Evolutionary conservation across 106 monocot species (phyloP), one percentile per base, ranked within the genome.

Genomic region (Gastrodia elata): DNA sequence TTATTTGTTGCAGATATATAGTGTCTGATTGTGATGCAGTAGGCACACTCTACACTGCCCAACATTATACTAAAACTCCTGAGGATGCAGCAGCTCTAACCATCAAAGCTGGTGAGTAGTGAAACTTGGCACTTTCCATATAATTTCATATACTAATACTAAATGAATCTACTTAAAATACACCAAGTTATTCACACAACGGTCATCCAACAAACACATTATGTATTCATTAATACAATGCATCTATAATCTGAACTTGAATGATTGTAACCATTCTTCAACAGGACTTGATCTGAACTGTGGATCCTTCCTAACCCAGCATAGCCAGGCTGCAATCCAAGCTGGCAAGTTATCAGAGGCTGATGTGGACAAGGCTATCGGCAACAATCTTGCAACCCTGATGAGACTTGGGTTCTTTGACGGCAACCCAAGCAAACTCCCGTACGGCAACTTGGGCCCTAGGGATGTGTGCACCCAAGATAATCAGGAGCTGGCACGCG

Each of bases 11-110:
- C 80, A 97, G 97, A 26, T 97, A 97, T 71, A 98, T 98, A 16
- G 90, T 91, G 16, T 93, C 98, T 9, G 93, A 98, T 43, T 98
- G 98, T 24, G 98, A 98, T 80, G 93, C 98, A 0, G 98, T 98
- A 2, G 79, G 93, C n/a, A 88, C 91, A n/a, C 80, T 98, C 15
- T 90, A 78, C 73, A 79, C 88, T 11, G 4, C n/a, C 55, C 98
- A 98, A 52, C 90, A 93, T 43, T 98, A 91, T 85, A 91, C 98
- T 18, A 87, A 85, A 65, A 87, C 86, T 0, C 93, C 93, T 0
- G 93, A 98, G 73, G 93, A 98, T 37, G 98, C 98, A 0, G 93
- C 93, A 6, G 98, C 98, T 2, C 87, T 91, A 71, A 77, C 98
- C 59, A 87, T 98, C 57, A 74, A 75, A 33, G 74, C 98, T 64